These are phyloP conservation scores for Aphanoascus verrucosus DNA, from an alignment of 2,329 filamentous ascomycete genomes.

Conservation along the genomic window DNA sequence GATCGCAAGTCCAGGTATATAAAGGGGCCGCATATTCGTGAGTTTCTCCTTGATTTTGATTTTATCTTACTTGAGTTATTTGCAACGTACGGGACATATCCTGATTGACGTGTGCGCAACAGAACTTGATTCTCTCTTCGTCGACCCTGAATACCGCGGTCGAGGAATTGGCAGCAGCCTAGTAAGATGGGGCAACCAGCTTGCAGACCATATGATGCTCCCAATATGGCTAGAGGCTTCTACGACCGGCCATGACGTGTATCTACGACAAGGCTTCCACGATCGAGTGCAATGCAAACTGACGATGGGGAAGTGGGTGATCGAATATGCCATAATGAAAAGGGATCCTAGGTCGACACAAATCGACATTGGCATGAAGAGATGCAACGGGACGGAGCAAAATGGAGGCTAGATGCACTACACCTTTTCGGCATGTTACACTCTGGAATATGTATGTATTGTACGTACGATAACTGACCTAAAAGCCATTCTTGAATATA, in stretches of 20 bases:
- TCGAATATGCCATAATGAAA: conserved; percentile 15
- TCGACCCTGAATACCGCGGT: conserved; percentile 15
- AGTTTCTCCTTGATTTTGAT: conserved; percentile 1
- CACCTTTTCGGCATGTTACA: not conserved
- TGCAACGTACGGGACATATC: not conserved
- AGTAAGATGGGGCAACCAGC: conserved; percentile 16
- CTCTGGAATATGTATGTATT: too few species aligned
- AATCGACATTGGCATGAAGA: not conserved
- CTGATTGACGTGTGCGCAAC: not conserved
- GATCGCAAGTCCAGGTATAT: conserved; percentile 12
- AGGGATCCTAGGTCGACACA: conserved; percentile 1
- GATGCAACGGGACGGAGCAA: not conserved
- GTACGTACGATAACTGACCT: too few species aligned
- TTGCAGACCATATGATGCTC: conserved; percentile 15
- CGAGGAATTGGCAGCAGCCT: conserved; percentile 16
- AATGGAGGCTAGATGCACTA: not conserved
- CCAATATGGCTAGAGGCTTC: conserved; percentile 15
- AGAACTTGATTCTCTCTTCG: conserved; percentile 17
- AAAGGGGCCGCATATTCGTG: conserved; percentile 14
- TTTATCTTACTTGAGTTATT: not conserved
- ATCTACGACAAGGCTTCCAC: conserved; percentile 12
- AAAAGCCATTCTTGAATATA: not conserved
- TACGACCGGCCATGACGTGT: conserved; percentile 9
- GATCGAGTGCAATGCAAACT: conserved; percentile 8
- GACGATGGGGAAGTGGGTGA: conserved; percentile 13